Conservation (phyloP, 768 basidiomycete genomes). For the Russula emetica region DNA sequence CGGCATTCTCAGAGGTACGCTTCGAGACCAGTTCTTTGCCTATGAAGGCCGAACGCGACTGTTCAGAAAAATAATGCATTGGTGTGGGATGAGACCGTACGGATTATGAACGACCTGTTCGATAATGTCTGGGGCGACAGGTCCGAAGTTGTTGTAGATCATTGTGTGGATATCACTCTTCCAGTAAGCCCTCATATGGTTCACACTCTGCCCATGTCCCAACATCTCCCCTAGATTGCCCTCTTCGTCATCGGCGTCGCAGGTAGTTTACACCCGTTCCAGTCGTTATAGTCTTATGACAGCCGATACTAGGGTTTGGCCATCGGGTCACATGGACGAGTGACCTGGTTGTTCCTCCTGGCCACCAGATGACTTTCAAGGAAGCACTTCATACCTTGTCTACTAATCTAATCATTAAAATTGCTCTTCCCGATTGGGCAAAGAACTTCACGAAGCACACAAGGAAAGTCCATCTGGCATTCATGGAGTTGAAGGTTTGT, state of each 20-base stretch:
- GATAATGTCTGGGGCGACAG: conserved; percentile 46
- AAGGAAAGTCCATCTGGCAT: conserved; percentile 37
- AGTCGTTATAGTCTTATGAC: not conserved
- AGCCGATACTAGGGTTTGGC: conserved; percentile 41
- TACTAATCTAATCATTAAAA: conserved; percentile 37
- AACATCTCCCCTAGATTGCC: conserved; percentile 42
- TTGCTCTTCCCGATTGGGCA: conserved; percentile 41
- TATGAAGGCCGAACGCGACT: not conserved
- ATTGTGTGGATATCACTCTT: conserved; percentile 50
- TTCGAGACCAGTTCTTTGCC: not conserved
- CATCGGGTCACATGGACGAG: conserved; percentile 48
- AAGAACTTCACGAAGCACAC: conserved; percentile 37
- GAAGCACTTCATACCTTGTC: conserved; percentile 45
- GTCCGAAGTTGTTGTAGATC: conserved; percentile 40
- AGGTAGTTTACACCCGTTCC: conserved; percentile 27
- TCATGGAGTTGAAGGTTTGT: conserved; percentile 43
- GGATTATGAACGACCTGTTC: conserved; percentile 34
- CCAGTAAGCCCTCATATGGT: conserved; percentile 38
- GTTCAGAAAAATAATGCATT: conserved; percentile 37
- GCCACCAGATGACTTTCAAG: conserved; percentile 48
- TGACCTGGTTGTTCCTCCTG: conserved; percentile 38
- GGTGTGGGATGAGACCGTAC: conserved; percentile 39
- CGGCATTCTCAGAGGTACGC: conserved; percentile 60
- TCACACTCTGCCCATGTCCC: too few species aligned
- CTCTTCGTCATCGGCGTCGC: conserved; percentile 54